These are phyloP conservation scores for Arthroderma uncinatum DNA, from an alignment of 2,329 filamentous ascomycete species.

Conservation along the genomic window DNA sequence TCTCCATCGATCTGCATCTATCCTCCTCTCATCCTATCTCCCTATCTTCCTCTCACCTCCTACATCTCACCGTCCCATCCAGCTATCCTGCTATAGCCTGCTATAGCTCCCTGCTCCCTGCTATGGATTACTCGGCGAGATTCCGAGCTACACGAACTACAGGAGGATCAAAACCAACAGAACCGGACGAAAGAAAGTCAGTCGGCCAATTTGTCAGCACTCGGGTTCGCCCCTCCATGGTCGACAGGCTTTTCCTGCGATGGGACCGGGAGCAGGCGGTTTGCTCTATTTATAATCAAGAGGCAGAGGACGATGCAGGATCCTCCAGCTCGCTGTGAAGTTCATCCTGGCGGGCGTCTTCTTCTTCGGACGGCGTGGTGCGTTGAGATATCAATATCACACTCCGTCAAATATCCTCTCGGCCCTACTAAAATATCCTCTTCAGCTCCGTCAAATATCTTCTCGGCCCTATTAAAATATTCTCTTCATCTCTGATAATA, in stretches of 20 bases:
- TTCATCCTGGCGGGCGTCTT: background rate
- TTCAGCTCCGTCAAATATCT: too few species aligned
- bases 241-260: background rate
- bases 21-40: too few species aligned
- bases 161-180: background rate
- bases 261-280: background rate
- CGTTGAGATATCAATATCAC: background rate
- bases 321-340: background rate
- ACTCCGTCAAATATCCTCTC: too few species aligned
- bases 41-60: too few species aligned
- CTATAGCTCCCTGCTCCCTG: background rate
- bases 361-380: background rate
- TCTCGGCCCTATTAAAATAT: too few species aligned
- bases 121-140: background rate
- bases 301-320: background rate
- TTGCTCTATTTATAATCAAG: slow-evolving; percentile 6
- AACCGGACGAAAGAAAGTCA: background rate
- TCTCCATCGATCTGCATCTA: too few species aligned
- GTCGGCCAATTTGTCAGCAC: background rate
- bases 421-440: too few species aligned
- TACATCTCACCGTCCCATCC: too few species aligned
- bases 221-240: background rate
- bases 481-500: too few species aligned
- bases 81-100: background rate
- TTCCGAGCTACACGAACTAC: background rate